Percentiles rank a stretch among this genome's conserved stretches.
These are phyloP conservation scores for Lactarius psammicola DNA, from an alignment of 768 basidiomycete genomes.

Conservation along the genomic window DNA sequence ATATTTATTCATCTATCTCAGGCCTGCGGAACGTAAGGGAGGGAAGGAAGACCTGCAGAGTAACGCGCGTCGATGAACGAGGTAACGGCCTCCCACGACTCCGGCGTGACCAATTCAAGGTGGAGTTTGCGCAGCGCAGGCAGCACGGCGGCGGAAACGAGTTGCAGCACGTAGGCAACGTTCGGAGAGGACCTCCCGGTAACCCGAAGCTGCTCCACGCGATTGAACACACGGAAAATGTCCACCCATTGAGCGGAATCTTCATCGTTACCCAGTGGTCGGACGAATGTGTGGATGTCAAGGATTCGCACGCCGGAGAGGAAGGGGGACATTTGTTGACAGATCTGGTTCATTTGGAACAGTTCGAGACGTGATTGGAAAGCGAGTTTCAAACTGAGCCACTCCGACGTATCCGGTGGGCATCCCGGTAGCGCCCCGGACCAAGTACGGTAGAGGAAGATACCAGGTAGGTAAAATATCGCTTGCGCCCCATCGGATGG, in stretches of 20 bases:
- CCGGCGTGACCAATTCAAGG: neutral
- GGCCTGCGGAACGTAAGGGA: neutral
- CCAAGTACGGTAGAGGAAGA: neutral
- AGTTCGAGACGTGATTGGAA: neutral
- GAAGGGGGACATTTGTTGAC: neutral
- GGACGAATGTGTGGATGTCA: neutral
- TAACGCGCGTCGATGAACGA: neutral
- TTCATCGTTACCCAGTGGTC: neutral
- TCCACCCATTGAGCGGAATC: neutral
- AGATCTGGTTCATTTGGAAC: neutral
- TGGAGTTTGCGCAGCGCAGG: conserved; percentile 3
- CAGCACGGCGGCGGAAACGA: neutral
- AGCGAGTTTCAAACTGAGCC: neutral
- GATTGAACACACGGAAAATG: neutral
- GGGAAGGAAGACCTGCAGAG: neutral
- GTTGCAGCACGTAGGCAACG: neutral
- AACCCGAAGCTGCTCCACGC: neutral
- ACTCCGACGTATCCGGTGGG: neutral
- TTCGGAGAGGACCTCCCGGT: neutral
- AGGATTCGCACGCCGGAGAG: neutral
- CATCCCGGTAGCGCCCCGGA: neutral
- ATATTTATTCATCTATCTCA: neutral
- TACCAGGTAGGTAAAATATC: neutral
- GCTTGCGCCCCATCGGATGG: neutral
- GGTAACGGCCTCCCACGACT: neutral